Evolutionary conservation across 352 stramenopile species (phyloP).

Genomic region (Thalassiosira exigua): DNA sequence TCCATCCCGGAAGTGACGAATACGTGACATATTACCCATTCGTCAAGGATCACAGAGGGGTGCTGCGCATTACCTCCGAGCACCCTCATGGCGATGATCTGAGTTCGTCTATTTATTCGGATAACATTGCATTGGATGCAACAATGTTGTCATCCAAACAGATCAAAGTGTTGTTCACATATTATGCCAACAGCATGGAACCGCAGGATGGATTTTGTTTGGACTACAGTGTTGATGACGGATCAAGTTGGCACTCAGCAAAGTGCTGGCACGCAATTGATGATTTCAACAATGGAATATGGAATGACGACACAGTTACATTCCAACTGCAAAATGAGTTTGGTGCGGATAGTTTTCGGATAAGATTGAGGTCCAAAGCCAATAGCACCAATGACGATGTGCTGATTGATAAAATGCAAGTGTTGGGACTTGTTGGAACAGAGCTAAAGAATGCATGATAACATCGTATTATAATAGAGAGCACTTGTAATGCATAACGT

Average conservation of each 20-base stretch:
- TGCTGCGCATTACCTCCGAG: neutral
- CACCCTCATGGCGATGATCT: neutral
- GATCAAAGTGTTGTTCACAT: slow-evolving; percentile 46
- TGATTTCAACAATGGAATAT: slow-evolving; percentile 48
- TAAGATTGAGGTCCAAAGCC: neutral
- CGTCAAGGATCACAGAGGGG: neutral
- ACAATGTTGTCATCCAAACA: neutral
- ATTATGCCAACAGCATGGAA: slow-evolving; percentile 31
- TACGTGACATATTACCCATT: neutral
- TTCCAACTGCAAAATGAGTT: neutral
- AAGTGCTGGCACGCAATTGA: slow-evolving; percentile 30
- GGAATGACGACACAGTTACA: slow-evolving; percentile 28
- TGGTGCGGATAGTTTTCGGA: neutral
- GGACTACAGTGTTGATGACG: slow-evolving; percentile 27
- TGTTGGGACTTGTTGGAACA: neutral
- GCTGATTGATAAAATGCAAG: neutral
- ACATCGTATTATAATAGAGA: too few relatives aligned
- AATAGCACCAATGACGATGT: neutral
- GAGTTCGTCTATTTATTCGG: neutral
- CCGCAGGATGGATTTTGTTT: slow-evolving; percentile 42
- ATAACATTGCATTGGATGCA: slow-evolving; percentile 1
- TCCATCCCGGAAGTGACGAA: neutral
- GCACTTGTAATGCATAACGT: too few relatives aligned
- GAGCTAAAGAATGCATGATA: too few relatives aligned
- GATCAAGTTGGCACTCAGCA: slow-evolving; percentile 16